Conservation (phyloP, 192 early-diverging fungal genomes). For the Coemansia sp. region DNA sequence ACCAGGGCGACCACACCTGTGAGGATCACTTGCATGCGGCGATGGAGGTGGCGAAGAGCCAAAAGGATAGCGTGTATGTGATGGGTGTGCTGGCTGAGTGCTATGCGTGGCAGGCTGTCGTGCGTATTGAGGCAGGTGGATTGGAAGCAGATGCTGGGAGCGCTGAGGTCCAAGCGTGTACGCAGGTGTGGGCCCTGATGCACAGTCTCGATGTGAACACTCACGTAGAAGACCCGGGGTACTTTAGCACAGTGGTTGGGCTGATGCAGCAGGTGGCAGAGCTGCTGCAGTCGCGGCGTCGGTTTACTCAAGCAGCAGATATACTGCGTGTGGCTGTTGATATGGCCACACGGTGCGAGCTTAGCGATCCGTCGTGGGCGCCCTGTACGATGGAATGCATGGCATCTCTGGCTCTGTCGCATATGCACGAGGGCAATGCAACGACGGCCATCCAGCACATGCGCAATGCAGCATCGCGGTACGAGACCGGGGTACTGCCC, state of each 20-base stretch:
- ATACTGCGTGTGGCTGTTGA: conserved; percentile 10
- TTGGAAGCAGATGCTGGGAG: background rate
- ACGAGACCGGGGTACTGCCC: conserved; percentile 33
- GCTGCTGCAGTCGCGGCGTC: conserved; percentile 41
- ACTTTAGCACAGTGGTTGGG: conserved; percentile 23
- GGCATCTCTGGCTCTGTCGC: conserved; percentile 20
- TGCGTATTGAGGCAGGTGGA: conserved; percentile 18
- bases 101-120: conserved; percentile 36
- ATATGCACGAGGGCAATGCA: conserved; percentile 20
- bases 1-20: conserved; percentile 11
- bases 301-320: conserved; percentile 15
- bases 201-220: background rate
- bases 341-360: conserved; percentile 15
- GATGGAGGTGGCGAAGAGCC: conserved; percentile 19
- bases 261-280: conserved; percentile 16
- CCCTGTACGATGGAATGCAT: conserved; percentile 27
- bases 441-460: conserved; percentile 20
- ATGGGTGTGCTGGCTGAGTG: conserved; percentile 24
- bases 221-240: conserved; percentile 11
- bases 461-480: conserved; percentile 19
- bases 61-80: conserved; percentile 12
- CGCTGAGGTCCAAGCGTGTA: conserved; percentile 8
- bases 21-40: conserved; percentile 18
- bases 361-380: conserved; percentile 19
- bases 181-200: conserved; percentile 19